phyloP scores from a whole-genome alignment of 768 basidiomycete species.

The Tricholoma hemisulphureum region DNA sequence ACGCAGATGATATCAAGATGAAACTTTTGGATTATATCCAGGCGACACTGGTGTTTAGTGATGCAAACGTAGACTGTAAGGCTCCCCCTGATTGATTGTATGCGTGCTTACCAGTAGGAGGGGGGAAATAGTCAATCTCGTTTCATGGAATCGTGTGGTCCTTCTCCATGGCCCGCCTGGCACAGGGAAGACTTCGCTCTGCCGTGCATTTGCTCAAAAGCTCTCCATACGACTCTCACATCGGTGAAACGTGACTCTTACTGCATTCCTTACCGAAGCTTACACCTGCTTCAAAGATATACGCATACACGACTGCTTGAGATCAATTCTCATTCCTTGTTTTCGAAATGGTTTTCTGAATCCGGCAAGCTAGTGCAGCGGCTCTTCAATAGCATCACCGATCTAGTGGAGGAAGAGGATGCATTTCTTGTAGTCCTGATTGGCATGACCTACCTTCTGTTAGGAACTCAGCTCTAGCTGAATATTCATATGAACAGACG shows the following conservation, averaged over 20 bases:
- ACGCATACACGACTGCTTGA: conserved; percentile 85
- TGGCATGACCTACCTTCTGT: conserved; percentile 42
- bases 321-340: conserved; percentile 97
- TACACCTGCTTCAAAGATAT: conserved; percentile 53
- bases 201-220: conserved; percentile 93
- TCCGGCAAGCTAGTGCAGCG: conserved; percentile 97
- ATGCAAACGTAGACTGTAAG: conserved; percentile 82
- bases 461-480: neutral
- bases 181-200: conserved; percentile 95
- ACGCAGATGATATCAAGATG: conserved; percentile 77
- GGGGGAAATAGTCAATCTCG: conserved; percentile 67
- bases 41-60: conserved; percentile 90
- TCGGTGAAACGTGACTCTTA: conserved; percentile 45
- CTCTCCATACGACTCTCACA: conserved; percentile 86
- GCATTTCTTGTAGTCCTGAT: conserved; percentile 93
- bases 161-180: conserved; percentile 96
- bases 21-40: conserved; percentile 92
- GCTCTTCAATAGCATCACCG: conserved; percentile 83
- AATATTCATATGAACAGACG: conserved; percentile 54
- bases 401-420: conserved; percentile 89
- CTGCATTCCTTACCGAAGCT: conserved; percentile 2
- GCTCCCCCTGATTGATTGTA: conserved; percentile 10
- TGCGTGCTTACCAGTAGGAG: conserved; percentile 8
- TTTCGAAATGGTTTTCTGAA: conserved; percentile 99
- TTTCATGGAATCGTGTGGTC: conserved; percentile 95